Evolutionary conservation across 2,329 filamentous ascomycete species (phyloP).

Genomic region (Fusarium dlaminii): DNA sequence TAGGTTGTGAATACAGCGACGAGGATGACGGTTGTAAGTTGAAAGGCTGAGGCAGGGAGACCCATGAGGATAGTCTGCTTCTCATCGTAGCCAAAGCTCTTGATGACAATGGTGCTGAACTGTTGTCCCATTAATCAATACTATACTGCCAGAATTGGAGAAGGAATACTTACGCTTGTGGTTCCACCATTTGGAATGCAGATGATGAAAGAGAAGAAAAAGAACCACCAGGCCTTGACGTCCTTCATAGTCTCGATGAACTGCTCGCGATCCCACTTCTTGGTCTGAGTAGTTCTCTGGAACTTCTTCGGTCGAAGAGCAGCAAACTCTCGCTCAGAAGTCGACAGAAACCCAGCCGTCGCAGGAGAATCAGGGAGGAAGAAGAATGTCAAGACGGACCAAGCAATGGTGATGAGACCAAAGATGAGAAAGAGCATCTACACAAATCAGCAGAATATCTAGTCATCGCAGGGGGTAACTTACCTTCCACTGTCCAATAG

Average conservation of each 20-base stretch:
- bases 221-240: constrained; percentile 15
- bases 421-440: constrained; percentile 14
- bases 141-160: neutral
- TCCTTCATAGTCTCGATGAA: constrained; percentile 10
- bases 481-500: constrained; percentile 8
- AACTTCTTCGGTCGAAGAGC: constrained; percentile 4
- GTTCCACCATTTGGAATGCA: constrained; percentile 13
- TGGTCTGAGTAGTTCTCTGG: constrained; percentile 12
- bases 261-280: neutral
- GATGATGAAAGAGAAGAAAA: constrained; percentile 13
- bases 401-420: constrained; percentile 3
- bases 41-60: constrained; percentile 3
- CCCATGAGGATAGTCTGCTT: constrained; percentile 16
- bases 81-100: constrained; percentile 9
- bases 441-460: neutral
- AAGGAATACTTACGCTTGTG: neutral
- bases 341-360: neutral
- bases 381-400: neutral
- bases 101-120: constrained; percentile 18
- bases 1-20: constrained; percentile 3
- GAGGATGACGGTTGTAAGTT: constrained; percentile 2
- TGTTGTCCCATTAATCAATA: neutral
- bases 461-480: accelerated
- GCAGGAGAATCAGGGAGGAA: constrained; percentile 4
- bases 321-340: constrained; percentile 8